A percentile compares a stretch with the other conserved stretches of the same genome.
These are phyloP conservation scores for Peziza echinospora DNA, from an alignment of 495 filamentous ascomycete species.

Conservation along the genomic window DNA sequence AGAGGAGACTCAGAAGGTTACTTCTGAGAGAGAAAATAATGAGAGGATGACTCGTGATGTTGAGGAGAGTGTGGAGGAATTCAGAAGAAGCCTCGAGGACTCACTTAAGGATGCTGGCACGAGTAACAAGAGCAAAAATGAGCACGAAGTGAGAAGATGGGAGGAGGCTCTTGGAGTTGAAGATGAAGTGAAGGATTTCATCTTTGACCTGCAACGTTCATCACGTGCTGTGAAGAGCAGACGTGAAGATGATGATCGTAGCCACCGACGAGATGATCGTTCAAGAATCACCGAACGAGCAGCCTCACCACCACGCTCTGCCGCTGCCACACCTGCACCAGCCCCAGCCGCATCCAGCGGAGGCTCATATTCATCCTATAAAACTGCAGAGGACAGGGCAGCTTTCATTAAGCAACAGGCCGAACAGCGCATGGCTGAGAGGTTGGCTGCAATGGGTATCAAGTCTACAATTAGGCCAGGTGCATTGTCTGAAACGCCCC, in stretches of 20 bases:
- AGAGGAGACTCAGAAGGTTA: slow-evolving; percentile 60
- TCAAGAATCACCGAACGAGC: slow-evolving; percentile 15
- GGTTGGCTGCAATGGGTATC: slow-evolving; percentile 79
- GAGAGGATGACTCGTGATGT: slow-evolving; percentile 92
- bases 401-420: slow-evolving; percentile 94
- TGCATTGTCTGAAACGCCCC: slow-evolving; percentile 40
- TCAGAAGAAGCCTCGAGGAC: slow-evolving; percentile 60
- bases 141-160: slow-evolving; percentile 88
- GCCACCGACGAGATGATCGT: slow-evolving; percentile 19
- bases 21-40: slow-evolving; percentile 74
- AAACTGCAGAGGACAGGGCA: slow-evolving; percentile 77
- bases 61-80: slow-evolving; percentile 89
- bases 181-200: slow-evolving; percentile 89
- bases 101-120: slow-evolving; percentile 50
- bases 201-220: slow-evolving; percentile 78
- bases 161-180: slow-evolving; percentile 93
- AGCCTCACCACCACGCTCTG: slow-evolving; percentile 23
- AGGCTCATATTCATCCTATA: slow-evolving; percentile 54
- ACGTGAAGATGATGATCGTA: slow-evolving; percentile 40
- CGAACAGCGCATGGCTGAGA: slow-evolving; percentile 92
- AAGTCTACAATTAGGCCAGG: slow-evolving; percentile 33
- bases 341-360: slow-evolving; percentile 17
- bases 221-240: slow-evolving; percentile 54
- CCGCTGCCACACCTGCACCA: slow-evolving; percentile 26
- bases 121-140: slow-evolving; percentile 35